These are phyloP conservation scores for Termitomyces sp. DNA, from an alignment of 768 basidiomycete species.

Conservation along the genomic window DNA sequence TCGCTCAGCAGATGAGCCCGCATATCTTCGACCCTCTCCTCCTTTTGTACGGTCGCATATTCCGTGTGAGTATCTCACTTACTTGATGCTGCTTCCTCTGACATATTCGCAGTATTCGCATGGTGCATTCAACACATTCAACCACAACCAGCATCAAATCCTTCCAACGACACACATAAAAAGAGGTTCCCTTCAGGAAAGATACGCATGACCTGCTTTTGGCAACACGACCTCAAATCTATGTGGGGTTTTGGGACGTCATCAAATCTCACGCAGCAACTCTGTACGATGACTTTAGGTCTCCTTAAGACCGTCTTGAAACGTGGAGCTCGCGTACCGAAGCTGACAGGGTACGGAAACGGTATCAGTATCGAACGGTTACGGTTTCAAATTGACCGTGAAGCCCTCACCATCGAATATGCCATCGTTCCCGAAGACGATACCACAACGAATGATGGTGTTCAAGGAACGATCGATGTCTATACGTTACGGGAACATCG, in stretches of 20 bases:
- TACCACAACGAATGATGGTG: conserved; percentile 28
- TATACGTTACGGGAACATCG: conserved; percentile 62
- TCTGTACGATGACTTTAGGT: conserved; percentile 82
- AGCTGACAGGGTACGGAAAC: conserved; percentile 73
- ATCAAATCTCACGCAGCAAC: conserved; percentile 67
- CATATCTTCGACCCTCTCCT: conserved; percentile 87
- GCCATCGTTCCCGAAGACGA: conserved; percentile 77
- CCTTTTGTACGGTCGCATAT: conserved; percentile 91
- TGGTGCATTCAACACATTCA: conserved; percentile 86
- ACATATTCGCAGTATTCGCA: conserved; percentile 61
- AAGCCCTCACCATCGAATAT: conserved; percentile 82
- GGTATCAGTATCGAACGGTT: conserved; percentile 79
- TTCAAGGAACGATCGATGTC: conserved; percentile 61
- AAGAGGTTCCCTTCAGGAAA: conserved; percentile 36
- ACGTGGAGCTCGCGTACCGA: conserved; percentile 72
- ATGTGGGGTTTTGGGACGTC: conserved; percentile 78
- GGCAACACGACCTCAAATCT: conserved; percentile 91
- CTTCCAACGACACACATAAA: conserved; percentile 26
- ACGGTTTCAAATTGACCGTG: conserved; percentile 77
- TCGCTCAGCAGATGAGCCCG: conserved; percentile 85
- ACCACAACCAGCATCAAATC: conserved; percentile 27
- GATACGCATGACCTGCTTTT: conserved; percentile 86
- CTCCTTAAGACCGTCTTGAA: conserved; percentile 78
- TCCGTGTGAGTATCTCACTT: conserved; percentile 40
- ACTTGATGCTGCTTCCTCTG: conserved; percentile 1